These are phyloP conservation scores for Penicillium oxalicum DNA, from an alignment of 2,329 filamentous ascomycete genomes.

Conservation along the genomic window DNA sequence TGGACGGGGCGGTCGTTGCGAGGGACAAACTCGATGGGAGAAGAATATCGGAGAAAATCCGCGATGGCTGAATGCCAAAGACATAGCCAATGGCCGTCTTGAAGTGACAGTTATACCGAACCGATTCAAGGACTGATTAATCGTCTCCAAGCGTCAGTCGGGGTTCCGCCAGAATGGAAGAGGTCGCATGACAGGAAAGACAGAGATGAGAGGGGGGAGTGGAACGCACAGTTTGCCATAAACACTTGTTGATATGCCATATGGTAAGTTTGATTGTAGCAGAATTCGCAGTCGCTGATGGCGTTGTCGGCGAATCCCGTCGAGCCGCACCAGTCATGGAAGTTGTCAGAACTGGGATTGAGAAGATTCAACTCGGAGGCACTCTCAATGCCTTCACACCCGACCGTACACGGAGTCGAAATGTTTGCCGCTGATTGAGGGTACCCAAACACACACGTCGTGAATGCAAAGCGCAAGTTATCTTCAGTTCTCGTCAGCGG, in stretches of 20 bases:
- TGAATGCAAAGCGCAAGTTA: constrained; percentile 42
- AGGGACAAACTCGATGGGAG: constrained; percentile 31
- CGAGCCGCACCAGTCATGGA: constrained; percentile 35
- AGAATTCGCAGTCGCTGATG: constrained; percentile 38
- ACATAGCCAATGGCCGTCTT: constrained; percentile 27
- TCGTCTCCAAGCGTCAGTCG: constrained; percentile 1
- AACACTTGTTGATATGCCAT: constrained; percentile 27
- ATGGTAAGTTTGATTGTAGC: constrained; percentile 37
- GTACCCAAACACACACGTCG: constrained; percentile 40
- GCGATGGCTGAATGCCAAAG: constrained; percentile 36
- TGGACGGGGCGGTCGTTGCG: constrained; percentile 11
- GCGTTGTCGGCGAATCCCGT: constrained; percentile 37
- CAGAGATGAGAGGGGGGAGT: background rate
- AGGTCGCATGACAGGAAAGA: no score
- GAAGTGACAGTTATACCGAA: constrained; percentile 43
- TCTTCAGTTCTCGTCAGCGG: constrained; percentile 24
- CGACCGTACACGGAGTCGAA: constrained; percentile 42
- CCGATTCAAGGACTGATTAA: constrained; percentile 39
- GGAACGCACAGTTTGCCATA: constrained; percentile 40
- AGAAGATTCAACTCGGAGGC: constrained; percentile 29
- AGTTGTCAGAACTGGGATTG: constrained; percentile 24
- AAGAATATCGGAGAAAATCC: constrained; percentile 38
- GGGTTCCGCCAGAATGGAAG: background rate
- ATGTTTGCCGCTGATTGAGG: constrained; percentile 33
- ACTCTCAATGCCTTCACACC: constrained; percentile 31